A percentile compares a stretch with the other conserved stretches of the same genome.
These are phyloP conservation scores for Cyphellophora europaea DNA, from an alignment of 2,329 filamentous ascomycete species.

Conservation along the genomic window DNA sequence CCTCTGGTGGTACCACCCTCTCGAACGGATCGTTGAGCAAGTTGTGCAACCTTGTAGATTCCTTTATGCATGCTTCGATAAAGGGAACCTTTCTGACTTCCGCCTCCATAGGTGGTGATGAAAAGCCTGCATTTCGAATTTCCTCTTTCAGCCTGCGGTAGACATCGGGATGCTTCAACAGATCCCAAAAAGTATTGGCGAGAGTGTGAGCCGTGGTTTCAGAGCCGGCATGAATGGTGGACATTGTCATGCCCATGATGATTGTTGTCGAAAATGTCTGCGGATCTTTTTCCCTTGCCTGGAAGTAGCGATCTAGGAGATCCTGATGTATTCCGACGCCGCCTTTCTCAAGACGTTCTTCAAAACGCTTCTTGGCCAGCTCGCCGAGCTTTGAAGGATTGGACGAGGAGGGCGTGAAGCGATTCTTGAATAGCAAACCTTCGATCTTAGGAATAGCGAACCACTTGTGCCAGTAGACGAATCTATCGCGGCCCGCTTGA, in stretches of 20 bases:
- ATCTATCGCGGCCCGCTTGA: constrained; percentile 1
- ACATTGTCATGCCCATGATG: constrained; percentile 9
- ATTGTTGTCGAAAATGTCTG: constrained; percentile 3
- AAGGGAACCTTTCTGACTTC: constrained; percentile 21
- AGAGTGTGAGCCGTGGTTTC: constrained; percentile 73
- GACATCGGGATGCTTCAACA: constrained; percentile 52
- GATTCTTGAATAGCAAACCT: constrained; percentile 10
- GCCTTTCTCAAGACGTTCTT: constrained; percentile 3
- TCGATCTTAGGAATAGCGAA: constrained; percentile 3
- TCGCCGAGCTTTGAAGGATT: constrained; percentile 3
- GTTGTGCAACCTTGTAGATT: constrained; percentile 28
- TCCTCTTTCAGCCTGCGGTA: constrained; percentile 20
- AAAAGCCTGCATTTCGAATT: constrained; percentile 1
- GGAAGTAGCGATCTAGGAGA: constrained; percentile 66
- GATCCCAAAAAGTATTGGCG: constrained; percentile 62
- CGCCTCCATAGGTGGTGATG: constrained; percentile 10
- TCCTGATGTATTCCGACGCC: constrained; percentile 36
- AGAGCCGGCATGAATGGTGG: constrained; percentile 49
- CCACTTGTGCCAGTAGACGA: constrained; percentile 6
- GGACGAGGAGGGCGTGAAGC: constrained; percentile 1
- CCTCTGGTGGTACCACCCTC: constrained; percentile 23
- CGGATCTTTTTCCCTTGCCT: constrained; percentile 51
- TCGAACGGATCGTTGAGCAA: constrained; percentile 25
- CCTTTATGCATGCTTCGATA: constrained; percentile 27
- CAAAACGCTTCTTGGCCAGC: constrained; percentile 3